A percentile compares a stretch with the other conserved stretches of the same genome.
Evolutionary conservation across 73 alveolate species (phyloP).

Genomic region (Symbiodinium natans): DNA sequence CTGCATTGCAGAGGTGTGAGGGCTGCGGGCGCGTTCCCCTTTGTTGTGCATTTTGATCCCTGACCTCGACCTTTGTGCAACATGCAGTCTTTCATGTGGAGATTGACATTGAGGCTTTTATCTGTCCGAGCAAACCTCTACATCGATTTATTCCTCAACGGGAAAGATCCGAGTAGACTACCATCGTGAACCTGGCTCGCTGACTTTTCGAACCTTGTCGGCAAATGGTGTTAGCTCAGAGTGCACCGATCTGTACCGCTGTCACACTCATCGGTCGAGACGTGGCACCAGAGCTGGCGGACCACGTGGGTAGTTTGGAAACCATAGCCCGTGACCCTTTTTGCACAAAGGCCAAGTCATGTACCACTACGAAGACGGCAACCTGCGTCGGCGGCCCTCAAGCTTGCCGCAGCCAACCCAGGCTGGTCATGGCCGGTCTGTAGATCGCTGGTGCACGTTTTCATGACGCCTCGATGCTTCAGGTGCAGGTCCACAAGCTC

Average conservation of each 20-base stretch:
- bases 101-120: slow-evolving; percentile 82
- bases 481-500: slow-evolving; percentile 65
- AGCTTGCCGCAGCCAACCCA: slow-evolving; percentile 64
- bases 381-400: slow-evolving; percentile 40
- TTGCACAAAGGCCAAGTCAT: slow-evolving; percentile 46
- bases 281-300: too few species aligned
- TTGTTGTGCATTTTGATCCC: too few species aligned
- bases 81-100: not conserved
- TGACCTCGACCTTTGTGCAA: not conserved
- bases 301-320: not conserved
- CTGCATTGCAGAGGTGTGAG: not conserved
- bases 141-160: slow-evolving; percentile 40
- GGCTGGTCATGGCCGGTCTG: not conserved
- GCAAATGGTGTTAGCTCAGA: not conserved
- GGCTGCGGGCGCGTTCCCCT: not conserved
- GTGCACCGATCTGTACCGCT: not conserved
- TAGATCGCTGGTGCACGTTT: too few species aligned
- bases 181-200: slow-evolving; percentile 65
- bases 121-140: slow-evolving; percentile 21
- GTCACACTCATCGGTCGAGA: not conserved
- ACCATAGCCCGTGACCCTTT: too few species aligned
- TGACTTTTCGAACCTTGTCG: slow-evolving; percentile 25
- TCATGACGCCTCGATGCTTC: not conserved
- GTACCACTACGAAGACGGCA: slow-evolving; percentile 90
- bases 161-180: slow-evolving; percentile 90